A percentile compares a stretch with the other conserved stretches of the same genome.
These are phyloP conservation scores for Trichoderma semiorbis DNA, from an alignment of 2,329 filamentous ascomycete genomes.

Conservation along the genomic window DNA sequence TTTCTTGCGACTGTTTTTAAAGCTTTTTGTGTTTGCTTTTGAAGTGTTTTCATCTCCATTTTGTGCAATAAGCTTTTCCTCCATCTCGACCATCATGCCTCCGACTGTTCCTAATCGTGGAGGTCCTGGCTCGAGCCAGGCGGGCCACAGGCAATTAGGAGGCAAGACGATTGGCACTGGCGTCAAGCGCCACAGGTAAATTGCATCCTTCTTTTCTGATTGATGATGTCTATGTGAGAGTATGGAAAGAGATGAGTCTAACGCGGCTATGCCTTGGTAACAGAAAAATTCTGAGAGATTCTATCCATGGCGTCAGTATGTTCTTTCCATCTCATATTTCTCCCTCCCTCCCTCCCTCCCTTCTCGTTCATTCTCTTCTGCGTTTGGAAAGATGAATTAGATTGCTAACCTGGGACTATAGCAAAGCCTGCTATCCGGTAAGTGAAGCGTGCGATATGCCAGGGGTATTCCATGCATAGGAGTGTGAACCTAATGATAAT, in stretches of 20 bases:
- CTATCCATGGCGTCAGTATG: conserved; percentile 50
- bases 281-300: conserved; percentile 49
- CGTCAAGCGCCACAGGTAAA: neutral
- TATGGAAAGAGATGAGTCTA: neutral
- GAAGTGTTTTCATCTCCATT: neutral
- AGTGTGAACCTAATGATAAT: neutral
- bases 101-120: neutral
- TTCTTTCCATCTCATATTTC: conserved; percentile 13
- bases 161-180: neutral
- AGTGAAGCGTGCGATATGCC: conserved; percentile 12
- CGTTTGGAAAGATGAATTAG: too few species aligned
- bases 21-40: neutral
- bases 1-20: neutral
- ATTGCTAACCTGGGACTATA: conserved; percentile 24
- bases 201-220: neutral
- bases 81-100: neutral
- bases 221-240: neutral
- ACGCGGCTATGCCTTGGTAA: neutral
- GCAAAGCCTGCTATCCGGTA: conserved; percentile 56
- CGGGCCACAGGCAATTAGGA: neutral
- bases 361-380: neutral
- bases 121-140: neutral
- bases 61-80: neutral
- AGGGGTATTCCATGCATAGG: neutral
- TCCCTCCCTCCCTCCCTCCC: too few species aligned